A percentile compares a stretch with the other conserved stretches of the same genome.
These are phyloP conservation scores for Polyporus arcularius DNA, from an alignment of 768 basidiomycete genomes.

Conservation along the genomic window DNA sequence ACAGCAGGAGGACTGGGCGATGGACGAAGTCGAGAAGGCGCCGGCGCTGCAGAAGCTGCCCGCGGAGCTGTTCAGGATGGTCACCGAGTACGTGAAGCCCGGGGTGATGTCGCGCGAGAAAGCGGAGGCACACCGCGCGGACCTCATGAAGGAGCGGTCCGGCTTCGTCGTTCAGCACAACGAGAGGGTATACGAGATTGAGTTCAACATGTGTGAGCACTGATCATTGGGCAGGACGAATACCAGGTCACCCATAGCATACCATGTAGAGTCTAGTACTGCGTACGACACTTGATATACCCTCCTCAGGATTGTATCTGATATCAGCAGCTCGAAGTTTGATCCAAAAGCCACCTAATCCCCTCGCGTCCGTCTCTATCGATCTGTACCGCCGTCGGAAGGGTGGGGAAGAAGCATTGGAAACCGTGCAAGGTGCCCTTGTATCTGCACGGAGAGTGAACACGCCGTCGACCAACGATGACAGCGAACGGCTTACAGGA, in stretches of 20 bases:
- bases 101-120: constrained; percentile 5
- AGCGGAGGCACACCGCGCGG: constrained; percentile 13
- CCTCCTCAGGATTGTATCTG: too few species aligned
- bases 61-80: constrained; percentile 14
- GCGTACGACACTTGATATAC: too few species aligned
- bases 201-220: constrained; percentile 20
- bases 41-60: constrained; percentile 12
- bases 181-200: constrained; percentile 5
- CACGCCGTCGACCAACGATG: too few species aligned
- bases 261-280: too few species aligned
- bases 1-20: constrained; percentile 33
- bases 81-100: not conserved
- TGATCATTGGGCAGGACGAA: not conserved
- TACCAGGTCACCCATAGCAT: too few species aligned
- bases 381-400: not conserved
- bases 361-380: not conserved
- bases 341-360: constrained; percentile 1
- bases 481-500: constrained; percentile 12
- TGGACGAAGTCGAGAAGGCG: not conserved
- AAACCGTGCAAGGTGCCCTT: constrained; percentile 3
- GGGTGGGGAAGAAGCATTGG: constrained; percentile 3
- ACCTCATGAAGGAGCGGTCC: constrained; percentile 21
- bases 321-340: not conserved
- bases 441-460: not conserved
- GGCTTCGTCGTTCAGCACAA: constrained; percentile 9